Percentiles rank a stretch among this genome's conserved stretches.
Conservation (phyloP, 2,329 filamentous ascomycete genomes). For the Volutella citrinella region DNA sequence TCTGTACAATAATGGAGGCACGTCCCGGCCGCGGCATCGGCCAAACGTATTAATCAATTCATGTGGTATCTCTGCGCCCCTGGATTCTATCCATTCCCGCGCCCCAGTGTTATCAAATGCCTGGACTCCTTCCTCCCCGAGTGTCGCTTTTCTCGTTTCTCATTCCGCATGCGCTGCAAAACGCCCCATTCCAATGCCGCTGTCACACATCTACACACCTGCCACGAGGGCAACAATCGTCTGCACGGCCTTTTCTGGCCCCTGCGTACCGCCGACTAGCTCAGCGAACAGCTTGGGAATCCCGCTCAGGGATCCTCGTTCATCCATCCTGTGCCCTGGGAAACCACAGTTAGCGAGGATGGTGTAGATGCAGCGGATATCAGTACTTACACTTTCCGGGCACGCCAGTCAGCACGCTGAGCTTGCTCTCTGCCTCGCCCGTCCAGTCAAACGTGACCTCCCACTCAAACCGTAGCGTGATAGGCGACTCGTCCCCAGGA, state of each 20-base stretch:
- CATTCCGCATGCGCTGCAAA: no score
- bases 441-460: constrained; percentile 68
- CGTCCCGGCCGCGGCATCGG: constrained; percentile 5
- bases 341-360: constrained; percentile 13
- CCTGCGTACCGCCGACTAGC: constrained; percentile 53
- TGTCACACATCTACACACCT: constrained; percentile 31
- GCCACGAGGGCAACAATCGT: constrained; percentile 59
- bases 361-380: fast-evolving
- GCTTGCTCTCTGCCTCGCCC: constrained; percentile 61
- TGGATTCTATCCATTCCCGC: no score
- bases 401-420: constrained; percentile 53
- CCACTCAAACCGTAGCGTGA: constrained; percentile 58
- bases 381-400: constrained; percentile 60
- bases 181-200: no score
- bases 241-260: constrained; percentile 54
- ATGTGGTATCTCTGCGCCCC: constrained; percentile 14
- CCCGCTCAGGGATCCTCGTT: constrained; percentile 51
- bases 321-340: constrained; percentile 60
- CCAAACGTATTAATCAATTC: constrained; percentile 16
- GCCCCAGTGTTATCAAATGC: constrained; percentile 1
- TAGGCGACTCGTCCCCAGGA: constrained; percentile 25
- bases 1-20: constrained; percentile 7
- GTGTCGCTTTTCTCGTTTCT: constrained; percentile 1
- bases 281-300: constrained; percentile 60
- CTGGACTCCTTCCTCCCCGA: constrained; percentile 1